Evolutionary conservation across 1,139 yeast genomes (phyloP), one percentile per base, ranked within the genome.

Genomic region (Debaryomycetaceae sp.): DNA sequence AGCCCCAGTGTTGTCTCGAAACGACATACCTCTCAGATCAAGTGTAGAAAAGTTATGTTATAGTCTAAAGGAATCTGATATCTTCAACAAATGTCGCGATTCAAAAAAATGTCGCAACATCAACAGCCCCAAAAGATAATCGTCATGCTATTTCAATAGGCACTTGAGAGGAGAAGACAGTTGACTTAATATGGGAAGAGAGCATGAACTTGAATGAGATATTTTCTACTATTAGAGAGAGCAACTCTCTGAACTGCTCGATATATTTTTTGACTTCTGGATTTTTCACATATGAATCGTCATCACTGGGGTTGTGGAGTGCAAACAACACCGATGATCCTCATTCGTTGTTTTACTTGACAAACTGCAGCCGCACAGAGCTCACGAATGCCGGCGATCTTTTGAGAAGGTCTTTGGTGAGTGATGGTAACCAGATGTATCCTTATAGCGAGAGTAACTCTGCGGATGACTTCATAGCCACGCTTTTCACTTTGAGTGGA

Each of bases 401-500:
- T 27, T 11, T 27, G 8, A 7, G 11, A 8, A 4, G 11, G 31
- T 8, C 31, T 8, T 7, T 27, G 31, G 11, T 27, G 3, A 27
- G 4, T 8, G 11, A 27, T 27, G 31, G 11, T 11, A 27, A 27
- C 8, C 8, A 8, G 11, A 11, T 8, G 31, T 27, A 27, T 13
- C 63, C 68, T 6, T 65, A 62, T 45, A 61, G 60, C 46, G 54
- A 58, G 39, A 47, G 61, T 20, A 70, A 68, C 46, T 66, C 65
- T 47, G 78, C 78, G 9, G 75, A 71, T 50, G 59, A 72, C n/a
- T 70, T 70, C 46, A 71, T 74, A 24, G 76, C 77, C n/a, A 56
- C 72, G 13, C 50, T 73, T 34, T 72, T 70, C 57, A 67, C 70
- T 24, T 56, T 70, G 14, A 64, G 72, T 47, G 78, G 76, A 3